A percentile compares a stretch with the other conserved stretches of the same genome.
Evolutionary conservation across 2,329 filamentous ascomycete genomes (phyloP).

Genomic region (Ustulina deusta): DNA sequence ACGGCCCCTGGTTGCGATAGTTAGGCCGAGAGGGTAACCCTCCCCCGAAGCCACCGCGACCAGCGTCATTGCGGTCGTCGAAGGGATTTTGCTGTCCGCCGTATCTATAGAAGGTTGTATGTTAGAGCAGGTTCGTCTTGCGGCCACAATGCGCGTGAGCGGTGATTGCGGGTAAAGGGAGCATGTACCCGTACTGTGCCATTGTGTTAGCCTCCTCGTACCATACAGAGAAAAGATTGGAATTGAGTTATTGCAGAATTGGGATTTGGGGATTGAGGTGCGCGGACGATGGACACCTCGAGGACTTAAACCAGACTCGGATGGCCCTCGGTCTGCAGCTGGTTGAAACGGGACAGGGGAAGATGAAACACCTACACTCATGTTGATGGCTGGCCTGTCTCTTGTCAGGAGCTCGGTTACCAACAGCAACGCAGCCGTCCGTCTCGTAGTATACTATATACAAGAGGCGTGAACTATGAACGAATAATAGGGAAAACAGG

Average conservation of each 20-base stretch:
- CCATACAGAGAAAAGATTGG: constrained; percentile 24
- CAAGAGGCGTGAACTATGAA: constrained; percentile 21
- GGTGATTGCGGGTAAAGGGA: constrained; percentile 33
- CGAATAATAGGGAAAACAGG: neutral
- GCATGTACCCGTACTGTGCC: constrained; percentile 67
- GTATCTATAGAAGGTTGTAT: constrained; percentile 59
- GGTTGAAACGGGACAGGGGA: constrained; percentile 46
- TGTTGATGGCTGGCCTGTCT: constrained; percentile 50
- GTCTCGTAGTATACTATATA: constrained; percentile 8
- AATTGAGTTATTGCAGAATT: constrained; percentile 37
- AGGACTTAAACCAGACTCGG: constrained; percentile 18
- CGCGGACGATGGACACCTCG: constrained; percentile 18
- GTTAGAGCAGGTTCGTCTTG: constrained; percentile 49
- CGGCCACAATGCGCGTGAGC: constrained; percentile 29
- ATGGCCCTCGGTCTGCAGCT: constrained; percentile 30
- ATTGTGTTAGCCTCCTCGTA: constrained; percentile 54
- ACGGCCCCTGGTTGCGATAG: constrained; percentile 39
- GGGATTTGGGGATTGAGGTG: constrained; percentile 36
- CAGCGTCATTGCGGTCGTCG: constrained; percentile 63
- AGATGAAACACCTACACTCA: constrained; percentile 63
- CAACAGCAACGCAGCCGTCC: neutral
- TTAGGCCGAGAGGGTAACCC: constrained; percentile 42
- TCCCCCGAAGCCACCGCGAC: constrained; percentile 54
- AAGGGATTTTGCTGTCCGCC: constrained; percentile 68
- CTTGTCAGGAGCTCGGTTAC: constrained; percentile 13